Percentiles rank a stretch among this genome's conserved stretches.
phyloP scores from a whole-genome alignment of 2,329 filamentous ascomycete genomes.

The Talaromyces islandicus region DNA sequence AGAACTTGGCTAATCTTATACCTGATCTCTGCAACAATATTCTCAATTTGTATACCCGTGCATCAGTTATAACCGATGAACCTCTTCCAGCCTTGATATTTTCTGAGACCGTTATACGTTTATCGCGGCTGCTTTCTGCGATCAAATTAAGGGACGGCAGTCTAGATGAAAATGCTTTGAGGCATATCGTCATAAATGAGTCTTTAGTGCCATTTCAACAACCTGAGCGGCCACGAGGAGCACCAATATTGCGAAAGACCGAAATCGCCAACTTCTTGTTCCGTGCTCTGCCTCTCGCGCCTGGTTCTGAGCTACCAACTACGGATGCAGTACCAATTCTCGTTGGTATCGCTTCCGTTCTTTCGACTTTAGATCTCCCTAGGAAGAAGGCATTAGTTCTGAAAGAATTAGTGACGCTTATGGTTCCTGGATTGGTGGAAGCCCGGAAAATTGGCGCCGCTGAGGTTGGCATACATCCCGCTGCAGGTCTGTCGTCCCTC shows the following conservation, averaged over 20 bases:
- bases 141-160: slow-evolving; percentile 46
- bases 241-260: slow-evolving; percentile 48
- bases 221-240: slow-evolving; percentile 29
- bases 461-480: slow-evolving; percentile 93
- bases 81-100: slow-evolving; percentile 48
- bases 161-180: slow-evolving; percentile 46
- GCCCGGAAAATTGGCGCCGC: slow-evolving; percentile 88
- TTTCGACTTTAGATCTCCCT: slow-evolving; percentile 71
- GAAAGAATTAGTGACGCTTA: slow-evolving; percentile 73
- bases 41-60: slow-evolving; percentile 50
- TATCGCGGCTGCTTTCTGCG: slow-evolving; percentile 48
- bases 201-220: slow-evolving; percentile 31
- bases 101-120: slow-evolving; percentile 52
- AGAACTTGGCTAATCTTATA: slow-evolving; percentile 48
- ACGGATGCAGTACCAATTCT: slow-evolving; percentile 74
- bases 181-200: slow-evolving; percentile 54
- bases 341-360: slow-evolving; percentile 79
- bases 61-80: slow-evolving; percentile 47
- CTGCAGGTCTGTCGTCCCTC: slow-evolving; percentile 73
- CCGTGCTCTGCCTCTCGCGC: slow-evolving; percentile 62
- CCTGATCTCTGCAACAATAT: slow-evolving; percentile 54
- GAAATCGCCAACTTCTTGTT: slow-evolving; percentile 62
- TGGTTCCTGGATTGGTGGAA: slow-evolving; percentile 81
- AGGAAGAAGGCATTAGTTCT: slow-evolving; percentile 89
- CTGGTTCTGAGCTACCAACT: slow-evolving; percentile 57